Evolutionary conservation across 306 rosid genomes (phyloP).

Genomic region (Delonix regia): DNA sequence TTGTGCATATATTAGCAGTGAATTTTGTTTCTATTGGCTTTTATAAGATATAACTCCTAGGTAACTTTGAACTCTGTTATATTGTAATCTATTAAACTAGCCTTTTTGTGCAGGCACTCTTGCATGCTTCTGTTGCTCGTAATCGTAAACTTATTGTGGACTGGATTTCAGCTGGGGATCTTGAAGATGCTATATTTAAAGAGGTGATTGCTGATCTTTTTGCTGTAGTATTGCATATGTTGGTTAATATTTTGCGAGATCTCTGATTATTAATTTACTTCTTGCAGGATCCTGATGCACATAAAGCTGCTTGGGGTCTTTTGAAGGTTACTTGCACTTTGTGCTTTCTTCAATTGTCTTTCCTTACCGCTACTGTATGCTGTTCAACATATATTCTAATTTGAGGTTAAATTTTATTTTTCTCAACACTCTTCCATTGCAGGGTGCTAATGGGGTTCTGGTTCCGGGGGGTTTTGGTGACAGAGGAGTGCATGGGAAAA

Average conservation of each 20-base stretch:
- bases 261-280: constrained; percentile 28
- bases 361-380: neutral
- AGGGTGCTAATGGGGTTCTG: constrained; percentile 86
- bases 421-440: constrained; percentile 44
- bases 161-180: constrained; percentile 78
- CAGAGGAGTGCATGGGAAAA: constrained; percentile 87
- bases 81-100: constrained; percentile 19
- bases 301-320: constrained; percentile 74
- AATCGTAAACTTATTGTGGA: constrained; percentile 64
- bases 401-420: constrained; percentile 22
- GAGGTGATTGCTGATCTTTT: constrained; percentile 50
- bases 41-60: neutral
- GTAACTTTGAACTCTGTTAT: constrained; percentile 3
- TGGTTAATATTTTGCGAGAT: neutral
- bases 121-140: constrained; percentile 75
- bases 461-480: constrained; percentile 95
- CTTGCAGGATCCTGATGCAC: constrained; percentile 63
- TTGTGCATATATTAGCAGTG: constrained; percentile 16
- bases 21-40: neutral
- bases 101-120: constrained; percentile 64
- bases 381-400: constrained; percentile 12
- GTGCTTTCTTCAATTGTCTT: constrained; percentile 15
- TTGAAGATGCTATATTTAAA: constrained; percentile 59
- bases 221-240: neutral
- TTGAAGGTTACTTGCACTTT: constrained; percentile 54